Evolutionary conservation across 1,284 basidiomycete species (phyloP).

Genomic region (Baeospora myosura): DNA sequence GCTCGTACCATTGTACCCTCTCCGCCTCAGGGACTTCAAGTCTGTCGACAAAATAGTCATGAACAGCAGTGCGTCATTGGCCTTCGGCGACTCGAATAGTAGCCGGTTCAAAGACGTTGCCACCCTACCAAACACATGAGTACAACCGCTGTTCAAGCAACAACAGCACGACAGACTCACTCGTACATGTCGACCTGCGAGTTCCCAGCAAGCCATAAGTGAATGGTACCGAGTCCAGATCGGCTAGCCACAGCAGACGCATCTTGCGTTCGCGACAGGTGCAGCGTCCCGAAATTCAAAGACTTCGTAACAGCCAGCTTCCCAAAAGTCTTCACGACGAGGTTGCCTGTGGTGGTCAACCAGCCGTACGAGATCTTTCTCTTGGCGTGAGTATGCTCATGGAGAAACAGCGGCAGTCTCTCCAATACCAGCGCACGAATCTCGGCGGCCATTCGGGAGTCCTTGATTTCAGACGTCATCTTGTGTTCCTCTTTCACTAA

Average conservation of each 20-base stretch:
- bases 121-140: conserved; percentile 40
- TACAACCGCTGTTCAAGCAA: conserved; percentile 1
- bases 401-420: conserved; percentile 85
- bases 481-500: conserved; percentile 75
- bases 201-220: conserved; percentile 70
- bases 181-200: conserved; percentile 88
- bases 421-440: conserved; percentile 70
- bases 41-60: conserved; percentile 93
- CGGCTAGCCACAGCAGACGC: conserved; percentile 71
- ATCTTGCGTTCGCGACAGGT: conserved; percentile 49
- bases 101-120: conserved; percentile 73
- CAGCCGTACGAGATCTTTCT: conserved; percentile 68
- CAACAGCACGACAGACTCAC: conserved; percentile 38
- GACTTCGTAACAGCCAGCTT: conserved; percentile 58
- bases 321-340: conserved; percentile 60
- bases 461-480: conserved; percentile 44
- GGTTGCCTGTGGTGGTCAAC: conserved; percentile 68
- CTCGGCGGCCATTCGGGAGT: conserved; percentile 41
- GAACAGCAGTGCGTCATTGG: conserved; percentile 81
- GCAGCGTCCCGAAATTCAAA: conserved; percentile 43
- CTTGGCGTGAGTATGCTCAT: conserved; percentile 75
- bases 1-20: conserved; percentile 86
- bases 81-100: conserved; percentile 68
- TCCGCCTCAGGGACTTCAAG: conserved; percentile 72
- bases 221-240: conserved; percentile 52